Evolutionary conservation across 495 filamentous ascomycete species (phyloP).

Genomic region (Daldinia loculata): DNA sequence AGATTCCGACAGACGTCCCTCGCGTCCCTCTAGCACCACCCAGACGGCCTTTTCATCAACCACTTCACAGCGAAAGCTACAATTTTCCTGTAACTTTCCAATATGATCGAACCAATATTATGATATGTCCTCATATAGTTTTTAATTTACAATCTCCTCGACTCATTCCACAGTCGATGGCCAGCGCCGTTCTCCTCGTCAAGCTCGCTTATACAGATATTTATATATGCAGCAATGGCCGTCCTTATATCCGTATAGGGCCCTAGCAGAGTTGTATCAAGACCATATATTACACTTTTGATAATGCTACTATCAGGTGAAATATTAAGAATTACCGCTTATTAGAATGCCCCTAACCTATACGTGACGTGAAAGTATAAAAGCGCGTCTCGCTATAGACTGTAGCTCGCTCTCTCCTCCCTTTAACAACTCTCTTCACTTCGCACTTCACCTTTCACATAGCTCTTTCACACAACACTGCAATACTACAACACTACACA

Average conservation of each 20-base stretch:
- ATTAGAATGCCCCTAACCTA: conserved; percentile 5
- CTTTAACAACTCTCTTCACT: conserved; percentile 13
- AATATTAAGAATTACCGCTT: conserved; percentile 1
- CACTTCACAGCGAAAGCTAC: conserved; percentile 2
- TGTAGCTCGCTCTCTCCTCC: not conserved
- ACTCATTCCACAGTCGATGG: conserved; percentile 9
- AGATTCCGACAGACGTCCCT: conserved; percentile 17
- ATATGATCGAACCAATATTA: not conserved
- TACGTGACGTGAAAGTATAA: conserved; percentile 2
- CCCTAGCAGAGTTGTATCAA: conserved; percentile 1
- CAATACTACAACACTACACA: too few relatives aligned
- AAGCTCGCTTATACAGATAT: conserved; percentile 21
- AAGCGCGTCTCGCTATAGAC: not conserved
- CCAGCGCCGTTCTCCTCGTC: conserved; percentile 21
- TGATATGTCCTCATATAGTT: not conserved
- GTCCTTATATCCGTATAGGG: conserved; percentile 1
- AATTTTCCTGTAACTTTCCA: not conserved
- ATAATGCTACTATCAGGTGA: not conserved
- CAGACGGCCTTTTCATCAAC: conserved; percentile 20
- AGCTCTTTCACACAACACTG: not conserved
- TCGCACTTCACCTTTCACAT: conserved; percentile 6
- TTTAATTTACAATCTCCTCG: not conserved
- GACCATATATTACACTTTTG: not conserved
- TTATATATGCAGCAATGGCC: not conserved
- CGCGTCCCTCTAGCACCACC: not conserved